These are phyloP conservation scores for Gymnopilus junonius DNA, from an alignment of 768 basidiomycete species.

Conservation along the genomic window DNA sequence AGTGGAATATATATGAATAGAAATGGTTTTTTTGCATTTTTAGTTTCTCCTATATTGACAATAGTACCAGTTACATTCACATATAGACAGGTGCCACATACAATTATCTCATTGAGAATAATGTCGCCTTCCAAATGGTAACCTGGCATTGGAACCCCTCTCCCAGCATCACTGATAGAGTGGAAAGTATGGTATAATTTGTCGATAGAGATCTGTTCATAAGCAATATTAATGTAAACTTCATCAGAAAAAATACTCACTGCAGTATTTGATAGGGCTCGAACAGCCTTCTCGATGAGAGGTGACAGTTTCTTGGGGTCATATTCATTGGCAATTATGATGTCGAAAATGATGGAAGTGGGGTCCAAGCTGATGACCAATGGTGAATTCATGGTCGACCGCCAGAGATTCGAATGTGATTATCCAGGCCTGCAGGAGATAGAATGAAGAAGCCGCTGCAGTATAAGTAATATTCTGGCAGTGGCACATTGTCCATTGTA, in stretches of 20 bases:
- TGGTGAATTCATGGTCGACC: neutral
- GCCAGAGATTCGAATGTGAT: no score
- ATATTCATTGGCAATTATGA: neutral
- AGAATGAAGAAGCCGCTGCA: no score
- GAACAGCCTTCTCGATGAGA: neutral
- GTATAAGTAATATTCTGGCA: no score
- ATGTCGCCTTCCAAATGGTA: neutral
- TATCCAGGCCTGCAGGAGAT: no score
- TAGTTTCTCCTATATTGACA: neutral
- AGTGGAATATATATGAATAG: neutral
- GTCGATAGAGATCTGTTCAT: neutral
- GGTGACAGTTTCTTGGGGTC: neutral
- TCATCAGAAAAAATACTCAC: neutral
- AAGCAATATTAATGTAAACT: neutral
- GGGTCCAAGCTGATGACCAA: neutral
- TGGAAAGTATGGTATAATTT: neutral
- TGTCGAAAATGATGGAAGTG: neutral
- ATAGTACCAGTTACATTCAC: neutral
- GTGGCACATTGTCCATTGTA: no score
- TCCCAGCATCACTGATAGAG: neutral
- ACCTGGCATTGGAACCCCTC: neutral
- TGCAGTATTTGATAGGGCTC: neutral
- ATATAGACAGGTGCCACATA: neutral
- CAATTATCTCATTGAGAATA: neutral
- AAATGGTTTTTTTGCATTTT: neutral